Conservation (phyloP, 352 stramenopile species). For the Blastocystis sp. region DNA sequence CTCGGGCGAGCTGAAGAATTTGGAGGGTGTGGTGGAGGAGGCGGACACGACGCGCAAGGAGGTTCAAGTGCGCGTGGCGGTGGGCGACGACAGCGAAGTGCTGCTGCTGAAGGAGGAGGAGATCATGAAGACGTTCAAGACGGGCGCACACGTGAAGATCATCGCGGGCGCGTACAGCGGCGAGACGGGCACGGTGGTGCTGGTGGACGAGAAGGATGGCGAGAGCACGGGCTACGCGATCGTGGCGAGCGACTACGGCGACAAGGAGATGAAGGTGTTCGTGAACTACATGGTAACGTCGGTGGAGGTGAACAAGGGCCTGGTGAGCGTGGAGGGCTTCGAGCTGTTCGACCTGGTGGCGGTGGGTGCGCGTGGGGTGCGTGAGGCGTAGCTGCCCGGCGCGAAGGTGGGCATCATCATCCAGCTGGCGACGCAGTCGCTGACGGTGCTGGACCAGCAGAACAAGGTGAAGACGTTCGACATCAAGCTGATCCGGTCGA, state of each 20-base stretch:
- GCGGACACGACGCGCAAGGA: conserved; percentile 2
- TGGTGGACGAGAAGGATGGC: conserved; percentile 4
- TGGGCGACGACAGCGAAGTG: conserved; percentile 54
- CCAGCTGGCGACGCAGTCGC: conserved; percentile 15
- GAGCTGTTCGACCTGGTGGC: conserved; percentile 51
- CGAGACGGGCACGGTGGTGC: conserved; percentile 64
- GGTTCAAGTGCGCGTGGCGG: conserved; percentile 60
- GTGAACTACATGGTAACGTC: conserved; percentile 49
- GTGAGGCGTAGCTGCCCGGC: conserved; percentile 8
- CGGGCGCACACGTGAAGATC: conserved; percentile 68
- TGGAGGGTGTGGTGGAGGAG: conserved; percentile 67
- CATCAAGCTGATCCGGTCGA: conserved; percentile 42
- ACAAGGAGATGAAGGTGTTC: conserved; percentile 61
- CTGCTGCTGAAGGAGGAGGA: conserved; percentile 65
- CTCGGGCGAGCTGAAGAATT: conserved; percentile 68
- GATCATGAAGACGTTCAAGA: conserved; percentile 66
- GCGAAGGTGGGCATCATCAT: conserved; percentile 61
- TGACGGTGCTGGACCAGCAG: conserved; percentile 44
- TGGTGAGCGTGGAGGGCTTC: conserved; percentile 62
- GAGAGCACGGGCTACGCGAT: background rate
- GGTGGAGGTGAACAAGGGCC: conserved; percentile 15
- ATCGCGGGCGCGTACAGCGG: conserved; percentile 60
- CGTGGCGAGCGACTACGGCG: conserved; percentile 54
- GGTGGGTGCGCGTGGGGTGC: background rate
- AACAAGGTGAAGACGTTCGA: conserved; percentile 50